Conservation (phyloP, 2,329 filamentous ascomycete genomes). For the Atkinsonella hypoxylon region DNA sequence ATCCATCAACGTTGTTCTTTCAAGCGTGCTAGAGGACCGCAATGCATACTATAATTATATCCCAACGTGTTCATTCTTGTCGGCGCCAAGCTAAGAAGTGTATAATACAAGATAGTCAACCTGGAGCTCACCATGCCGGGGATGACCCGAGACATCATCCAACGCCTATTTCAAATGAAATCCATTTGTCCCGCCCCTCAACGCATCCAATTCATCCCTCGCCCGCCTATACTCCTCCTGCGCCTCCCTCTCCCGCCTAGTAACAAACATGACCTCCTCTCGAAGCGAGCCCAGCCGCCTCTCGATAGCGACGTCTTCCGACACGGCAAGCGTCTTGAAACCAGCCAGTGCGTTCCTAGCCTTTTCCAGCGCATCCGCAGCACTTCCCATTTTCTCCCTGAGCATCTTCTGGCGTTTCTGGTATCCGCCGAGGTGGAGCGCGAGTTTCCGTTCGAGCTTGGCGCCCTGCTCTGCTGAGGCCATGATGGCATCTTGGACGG, state of each 20-base stretch:
- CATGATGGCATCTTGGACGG: slow-evolving; percentile 61
- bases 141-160: no score
- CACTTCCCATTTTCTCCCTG: slow-evolving; percentile 65
- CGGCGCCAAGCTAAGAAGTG: no score
- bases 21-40: no score
- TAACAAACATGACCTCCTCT: slow-evolving; percentile 74
- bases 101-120: no score
- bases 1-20: no score
- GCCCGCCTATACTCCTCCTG: slow-evolving; percentile 72
- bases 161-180: no score
- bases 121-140: no score
- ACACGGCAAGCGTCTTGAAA: slow-evolving; percentile 64
- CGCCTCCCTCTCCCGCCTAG: slow-evolving; percentile 73
- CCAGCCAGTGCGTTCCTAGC: slow-evolving; percentile 59
- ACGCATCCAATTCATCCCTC: slow-evolving; percentile 62
- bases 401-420: slow-evolving; percentile 74
- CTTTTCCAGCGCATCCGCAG: slow-evolving; percentile 61
- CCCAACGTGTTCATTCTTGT: no score
- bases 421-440: slow-evolving; percentile 78
- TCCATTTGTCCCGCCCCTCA: slow-evolving; percentile 31
- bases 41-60: no score
- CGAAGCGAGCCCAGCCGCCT: slow-evolving; percentile 62
- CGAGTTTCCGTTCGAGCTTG: slow-evolving; percentile 89
- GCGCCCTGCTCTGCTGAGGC: slow-evolving; percentile 66
- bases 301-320: slow-evolving; percentile 65